phyloP scores from a whole-genome alignment of 352 stramenopile genomes.

The Saprolegnia diclina region DNA sequence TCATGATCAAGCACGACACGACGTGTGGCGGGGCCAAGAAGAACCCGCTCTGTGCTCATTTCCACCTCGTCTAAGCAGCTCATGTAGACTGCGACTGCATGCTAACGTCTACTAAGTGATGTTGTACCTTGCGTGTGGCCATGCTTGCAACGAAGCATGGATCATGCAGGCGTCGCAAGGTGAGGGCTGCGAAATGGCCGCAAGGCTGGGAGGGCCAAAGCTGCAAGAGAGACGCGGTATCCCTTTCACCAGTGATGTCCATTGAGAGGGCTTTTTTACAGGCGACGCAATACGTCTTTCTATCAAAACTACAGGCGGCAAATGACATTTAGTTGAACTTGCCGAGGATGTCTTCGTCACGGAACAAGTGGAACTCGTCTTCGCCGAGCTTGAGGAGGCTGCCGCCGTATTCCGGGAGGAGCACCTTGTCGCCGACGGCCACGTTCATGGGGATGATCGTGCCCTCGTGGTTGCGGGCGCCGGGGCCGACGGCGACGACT shows the following conservation, averaged over 20 bases:
- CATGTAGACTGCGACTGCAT: no score
- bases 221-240: no score
- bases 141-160: no score
- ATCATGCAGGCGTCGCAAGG: no score
- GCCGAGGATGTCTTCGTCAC: conserved; percentile 96
- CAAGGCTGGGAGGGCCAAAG: no score
- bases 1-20: conserved; percentile 61
- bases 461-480: conserved; percentile 84
- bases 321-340: conserved; percentile 83
- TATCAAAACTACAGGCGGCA: conserved; percentile 10
- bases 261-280: background rate
- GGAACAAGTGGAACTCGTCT: conserved; percentile 92
- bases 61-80: conserved; percentile 25
- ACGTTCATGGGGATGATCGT: conserved; percentile 82
- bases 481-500: conserved; percentile 91
- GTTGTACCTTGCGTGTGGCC: no score
- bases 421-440: conserved; percentile 90
- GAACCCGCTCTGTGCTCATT: conserved; percentile 42
- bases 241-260: background rate
- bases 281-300: background rate
- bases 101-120: no score
- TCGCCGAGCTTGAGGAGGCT: conserved; percentile 88
- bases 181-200: no score
- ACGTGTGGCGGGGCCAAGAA: conserved; percentile 48
- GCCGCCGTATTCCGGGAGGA: conserved; percentile 95